Conservation (phyloP, 2,329 filamentous ascomycete genomes). For the Alternaria ventricosa region DNA sequence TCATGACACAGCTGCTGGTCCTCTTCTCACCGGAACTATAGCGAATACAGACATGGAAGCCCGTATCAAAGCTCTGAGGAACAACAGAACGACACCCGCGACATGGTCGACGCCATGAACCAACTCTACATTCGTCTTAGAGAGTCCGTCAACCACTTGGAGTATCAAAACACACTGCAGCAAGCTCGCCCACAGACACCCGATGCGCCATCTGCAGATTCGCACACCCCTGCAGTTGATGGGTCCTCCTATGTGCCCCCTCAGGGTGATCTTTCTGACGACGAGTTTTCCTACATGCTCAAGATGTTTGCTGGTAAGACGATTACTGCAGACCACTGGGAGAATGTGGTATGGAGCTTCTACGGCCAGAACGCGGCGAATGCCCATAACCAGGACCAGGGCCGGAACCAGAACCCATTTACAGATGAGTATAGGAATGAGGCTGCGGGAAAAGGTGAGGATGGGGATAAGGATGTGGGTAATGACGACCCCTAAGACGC, state of each 20-base stretch:
- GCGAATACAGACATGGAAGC: background rate
- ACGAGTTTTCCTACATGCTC: background rate
- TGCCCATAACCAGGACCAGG: background rate
- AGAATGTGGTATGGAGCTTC: background rate
- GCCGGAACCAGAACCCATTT: background rate
- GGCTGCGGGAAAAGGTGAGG: background rate
- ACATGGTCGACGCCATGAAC: background rate
- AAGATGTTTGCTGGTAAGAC: background rate
- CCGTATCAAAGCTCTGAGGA: background rate
- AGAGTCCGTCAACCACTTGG: background rate
- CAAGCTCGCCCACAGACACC: background rate
- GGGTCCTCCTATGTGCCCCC: background rate
- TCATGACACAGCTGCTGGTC: background rate
- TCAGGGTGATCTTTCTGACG: background rate
- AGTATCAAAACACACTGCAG: background rate
- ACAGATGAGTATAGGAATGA: background rate
- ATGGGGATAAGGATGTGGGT: background rate
- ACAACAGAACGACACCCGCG: background rate
- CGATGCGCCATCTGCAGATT: background rate
- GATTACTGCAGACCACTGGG: background rate
- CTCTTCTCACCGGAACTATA: background rate
- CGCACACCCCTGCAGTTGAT: background rate
- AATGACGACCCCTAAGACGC: background rate
- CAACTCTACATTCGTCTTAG: background rate
- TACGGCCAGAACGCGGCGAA: background rate